Conservation (phyloP, 768 basidiomycete species). For the Austroboletus festivus region DNA sequence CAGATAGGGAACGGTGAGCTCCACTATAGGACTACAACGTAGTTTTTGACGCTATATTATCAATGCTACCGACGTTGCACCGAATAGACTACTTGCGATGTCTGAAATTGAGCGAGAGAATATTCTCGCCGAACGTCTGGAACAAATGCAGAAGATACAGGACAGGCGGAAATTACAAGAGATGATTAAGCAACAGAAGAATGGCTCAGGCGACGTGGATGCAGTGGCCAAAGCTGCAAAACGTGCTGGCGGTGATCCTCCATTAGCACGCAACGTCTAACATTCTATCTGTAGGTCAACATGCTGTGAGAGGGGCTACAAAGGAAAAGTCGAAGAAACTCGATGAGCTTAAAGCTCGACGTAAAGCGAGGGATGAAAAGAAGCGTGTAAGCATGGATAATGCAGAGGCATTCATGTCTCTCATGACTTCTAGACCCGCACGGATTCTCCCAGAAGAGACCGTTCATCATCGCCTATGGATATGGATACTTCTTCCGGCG, state of each 20-base stretch:
- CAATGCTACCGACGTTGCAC: conserved; percentile 7
- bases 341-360: conserved; percentile 80
- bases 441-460: conserved; percentile 61
- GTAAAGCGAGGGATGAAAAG: conserved; percentile 88
- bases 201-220: conserved; percentile 48
- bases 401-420: conserved; percentile 1
- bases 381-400: conserved; percentile 56
- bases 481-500: conserved; percentile 78
- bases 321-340: conserved; percentile 79
- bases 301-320: conserved; percentile 66
- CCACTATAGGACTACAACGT: conserved; percentile 21
- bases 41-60: conserved; percentile 25
- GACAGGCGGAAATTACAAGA: conserved; percentile 71
- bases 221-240: conserved; percentile 72
- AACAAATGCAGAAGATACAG: conserved; percentile 72
- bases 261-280: conserved; percentile 7
- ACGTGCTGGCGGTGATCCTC: conserved; percentile 44
- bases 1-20: conserved; percentile 76
- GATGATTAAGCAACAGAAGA: conserved; percentile 66
- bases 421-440: conserved; percentile 38
- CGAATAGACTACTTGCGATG: conserved; percentile 66
- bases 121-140: conserved; percentile 74
- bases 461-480: conserved; percentile 80
- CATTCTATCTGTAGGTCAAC: conserved; percentile 53
- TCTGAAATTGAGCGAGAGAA: conserved; percentile 89